Evolutionary conservation across 805 yeast species (phyloP).

Genomic region (Blastobotrys robertii): DNA sequence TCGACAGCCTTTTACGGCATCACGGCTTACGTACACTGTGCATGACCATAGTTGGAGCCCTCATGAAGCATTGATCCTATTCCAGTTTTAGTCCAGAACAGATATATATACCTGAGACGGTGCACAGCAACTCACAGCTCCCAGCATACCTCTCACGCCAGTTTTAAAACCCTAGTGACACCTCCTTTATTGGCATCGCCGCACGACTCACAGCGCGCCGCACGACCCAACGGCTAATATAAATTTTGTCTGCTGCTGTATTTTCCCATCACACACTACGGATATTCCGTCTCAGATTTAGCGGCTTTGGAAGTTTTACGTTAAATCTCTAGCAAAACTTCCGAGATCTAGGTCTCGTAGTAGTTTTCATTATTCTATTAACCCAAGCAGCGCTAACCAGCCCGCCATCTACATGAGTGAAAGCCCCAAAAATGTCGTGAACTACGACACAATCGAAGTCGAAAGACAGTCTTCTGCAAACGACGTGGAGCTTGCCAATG

Average conservation of each 20-base stretch:
- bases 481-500: conserved; percentile 1
- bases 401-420: too few relatives aligned
- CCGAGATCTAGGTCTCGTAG: neutral
- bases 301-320: conserved; percentile 10
- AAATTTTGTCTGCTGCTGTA: neutral
- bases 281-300: conserved; percentile 1
- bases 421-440: neutral
- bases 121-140: too few relatives aligned
- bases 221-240: neutral
- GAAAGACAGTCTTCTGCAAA: neutral
- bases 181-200: neutral
- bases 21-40: too few relatives aligned
- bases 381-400: neutral
- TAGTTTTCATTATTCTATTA: neutral
- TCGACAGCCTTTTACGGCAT: too few relatives aligned
- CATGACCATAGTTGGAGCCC: too few relatives aligned
- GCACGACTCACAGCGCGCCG: neutral
- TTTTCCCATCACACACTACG: neutral
- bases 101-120: too few relatives aligned
- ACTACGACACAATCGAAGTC: neutral
- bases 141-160: too few relatives aligned
- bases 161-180: too few relatives aligned
- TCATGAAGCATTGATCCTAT: too few relatives aligned
- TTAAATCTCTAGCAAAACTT: conserved; percentile 5
- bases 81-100: too few relatives aligned